Conservation (phyloP, 306 rosid species). For the Oxytropis ochrocephala region DNA sequence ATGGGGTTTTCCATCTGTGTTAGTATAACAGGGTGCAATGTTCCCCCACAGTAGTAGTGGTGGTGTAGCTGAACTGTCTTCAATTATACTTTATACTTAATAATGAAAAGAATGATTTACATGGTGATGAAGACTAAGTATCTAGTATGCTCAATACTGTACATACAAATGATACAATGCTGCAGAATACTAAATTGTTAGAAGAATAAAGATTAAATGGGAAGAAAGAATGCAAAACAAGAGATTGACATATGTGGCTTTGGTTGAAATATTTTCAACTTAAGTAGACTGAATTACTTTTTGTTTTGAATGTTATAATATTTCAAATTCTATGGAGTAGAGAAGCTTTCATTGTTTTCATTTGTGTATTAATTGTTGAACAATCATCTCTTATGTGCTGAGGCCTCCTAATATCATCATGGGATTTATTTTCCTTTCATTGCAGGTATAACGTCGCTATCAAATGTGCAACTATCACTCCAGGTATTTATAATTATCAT, state of each 20-base stretch:
- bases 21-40: neutral
- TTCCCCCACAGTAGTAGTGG: neutral
- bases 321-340: slow-evolving; percentile 2
- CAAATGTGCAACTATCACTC: slow-evolving; percentile 97
- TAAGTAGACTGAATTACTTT: neutral
- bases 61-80: neutral
- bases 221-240: neutral
- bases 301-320: neutral
- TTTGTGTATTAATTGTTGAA: neutral
- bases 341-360: neutral
- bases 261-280: neutral
- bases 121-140: neutral
- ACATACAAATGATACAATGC: neutral
- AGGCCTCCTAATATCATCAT: neutral
- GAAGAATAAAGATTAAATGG: neutral
- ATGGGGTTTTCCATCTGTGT: neutral
- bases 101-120: neutral
- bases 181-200: neutral
- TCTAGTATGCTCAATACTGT: neutral
- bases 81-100: neutral
- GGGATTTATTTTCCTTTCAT: neutral
- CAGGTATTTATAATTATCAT: slow-evolving; percentile 46
- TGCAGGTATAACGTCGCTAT: slow-evolving; percentile 93
- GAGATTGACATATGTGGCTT: neutral
- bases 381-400: neutral